Evolutionary conservation across 441 rosid genomes (phyloP).

Genomic region (Oxalis stricta): DNA sequence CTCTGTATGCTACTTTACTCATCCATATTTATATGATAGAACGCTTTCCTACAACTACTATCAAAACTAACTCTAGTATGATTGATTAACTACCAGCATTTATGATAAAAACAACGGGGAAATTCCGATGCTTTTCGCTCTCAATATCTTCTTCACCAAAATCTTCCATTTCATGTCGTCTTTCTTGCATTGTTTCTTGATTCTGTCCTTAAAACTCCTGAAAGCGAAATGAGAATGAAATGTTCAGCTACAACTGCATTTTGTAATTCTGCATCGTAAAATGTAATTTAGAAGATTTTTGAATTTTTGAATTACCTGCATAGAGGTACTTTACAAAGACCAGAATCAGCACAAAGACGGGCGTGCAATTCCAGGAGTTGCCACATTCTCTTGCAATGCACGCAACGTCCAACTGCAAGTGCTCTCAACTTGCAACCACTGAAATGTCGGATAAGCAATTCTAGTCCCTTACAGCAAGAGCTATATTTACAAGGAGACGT

Average conservation of each 20-base stretch:
- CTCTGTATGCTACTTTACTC: too few species aligned
- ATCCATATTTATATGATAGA: too few species aligned
- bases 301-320: slow-evolving; percentile 32
- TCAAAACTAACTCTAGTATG: too few species aligned
- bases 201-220: slow-evolving; percentile 60
- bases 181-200: slow-evolving; percentile 58
- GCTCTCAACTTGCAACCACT: slow-evolving; percentile 55
- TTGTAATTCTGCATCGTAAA: background rate
- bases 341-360: slow-evolving; percentile 54
- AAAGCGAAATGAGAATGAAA: slow-evolving; percentile 1
- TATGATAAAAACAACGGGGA: slow-evolving; percentile 33
- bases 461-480: slow-evolving; percentile 77
- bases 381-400: slow-evolving; percentile 90
- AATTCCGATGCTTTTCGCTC: slow-evolving; percentile 43
- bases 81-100: too few species aligned
- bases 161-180: slow-evolving; percentile 68
- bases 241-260: background rate
- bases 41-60: too few species aligned
- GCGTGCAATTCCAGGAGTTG: slow-evolving; percentile 79
- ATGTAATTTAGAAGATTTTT: too few species aligned
- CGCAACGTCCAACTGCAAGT: slow-evolving; percentile 68
- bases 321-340: slow-evolving; percentile 58
- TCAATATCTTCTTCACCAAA: slow-evolving; percentile 53
- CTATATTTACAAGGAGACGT: slow-evolving; percentile 43
- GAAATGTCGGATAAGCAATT: slow-evolving; percentile 59